A percentile compares a stretch with the other conserved stretches of the same genome.
phyloP scores from a whole-genome alignment of 1,284 basidiomycete genomes.

The Bothia castanella region DNA sequence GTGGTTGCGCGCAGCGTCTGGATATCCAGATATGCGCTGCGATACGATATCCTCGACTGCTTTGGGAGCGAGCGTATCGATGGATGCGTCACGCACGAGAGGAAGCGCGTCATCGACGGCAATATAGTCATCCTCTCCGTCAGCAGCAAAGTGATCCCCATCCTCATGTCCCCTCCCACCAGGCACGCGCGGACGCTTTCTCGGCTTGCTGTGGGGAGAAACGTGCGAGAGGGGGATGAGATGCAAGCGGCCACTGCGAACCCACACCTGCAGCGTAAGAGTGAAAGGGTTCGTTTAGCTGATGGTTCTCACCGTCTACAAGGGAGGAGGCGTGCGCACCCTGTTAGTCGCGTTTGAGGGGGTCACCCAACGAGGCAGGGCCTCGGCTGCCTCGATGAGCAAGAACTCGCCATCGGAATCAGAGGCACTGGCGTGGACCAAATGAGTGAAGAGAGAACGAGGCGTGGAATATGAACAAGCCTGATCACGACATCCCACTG shows the following conservation, averaged over 20 bases:
- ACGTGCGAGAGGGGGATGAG: slow-evolving; percentile 76
- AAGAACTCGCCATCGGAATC: slow-evolving; percentile 97
- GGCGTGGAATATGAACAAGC: slow-evolving; percentile 36
- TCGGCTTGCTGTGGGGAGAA: slow-evolving; percentile 60
- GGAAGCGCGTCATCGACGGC: slow-evolving; percentile 62
- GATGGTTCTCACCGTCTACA: slow-evolving; percentile 32
- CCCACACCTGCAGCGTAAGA: slow-evolving; percentile 73
- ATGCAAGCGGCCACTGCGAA: slow-evolving; percentile 77
- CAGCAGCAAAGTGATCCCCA: slow-evolving; percentile 40
- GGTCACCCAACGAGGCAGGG: slow-evolving; percentile 86
- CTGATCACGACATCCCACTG: slow-evolving; percentile 77
- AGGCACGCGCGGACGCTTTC: slow-evolving; percentile 43
- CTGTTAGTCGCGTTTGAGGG: slow-evolving; percentile 90
- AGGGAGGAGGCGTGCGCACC: slow-evolving; percentile 49
- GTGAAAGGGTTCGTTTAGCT: slow-evolving; percentile 30
- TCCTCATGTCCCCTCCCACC: slow-evolving; percentile 47
- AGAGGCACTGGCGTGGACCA: slow-evolving; percentile 49
- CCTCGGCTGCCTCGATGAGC: slow-evolving; percentile 93
- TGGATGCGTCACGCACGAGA: slow-evolving; percentile 52
- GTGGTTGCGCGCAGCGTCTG: slow-evolving; percentile 63
- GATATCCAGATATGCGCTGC: slow-evolving; percentile 73
- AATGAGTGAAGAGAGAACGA: slow-evolving; percentile 7
- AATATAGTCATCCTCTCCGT: slow-evolving; percentile 54
- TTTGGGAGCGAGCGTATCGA: slow-evolving; percentile 56
- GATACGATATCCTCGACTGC: slow-evolving; percentile 63